Evolutionary conservation across 2,329 filamentous ascomycete species (phyloP).

Genomic region (Orbilia ellipsospora): DNA sequence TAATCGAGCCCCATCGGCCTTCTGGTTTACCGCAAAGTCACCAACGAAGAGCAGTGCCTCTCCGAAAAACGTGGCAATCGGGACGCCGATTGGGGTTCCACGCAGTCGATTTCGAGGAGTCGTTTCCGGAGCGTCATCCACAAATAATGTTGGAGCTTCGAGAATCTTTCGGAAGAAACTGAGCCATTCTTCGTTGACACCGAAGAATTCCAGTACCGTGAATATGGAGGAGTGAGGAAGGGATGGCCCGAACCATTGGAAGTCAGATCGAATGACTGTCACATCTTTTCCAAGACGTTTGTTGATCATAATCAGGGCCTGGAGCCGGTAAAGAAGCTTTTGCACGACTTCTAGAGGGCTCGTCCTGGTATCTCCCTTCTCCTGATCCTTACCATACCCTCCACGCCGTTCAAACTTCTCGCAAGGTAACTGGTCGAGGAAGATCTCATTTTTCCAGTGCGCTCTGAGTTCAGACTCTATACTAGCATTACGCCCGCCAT

Average conservation of each 20-base stretch:
- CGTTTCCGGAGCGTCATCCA: slow-evolving; percentile 66
- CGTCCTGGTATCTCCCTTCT: slow-evolving; percentile 61
- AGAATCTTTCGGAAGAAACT: slow-evolving; percentile 72
- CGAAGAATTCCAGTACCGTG: slow-evolving; percentile 69
- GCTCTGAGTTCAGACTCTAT: slow-evolving; percentile 65
- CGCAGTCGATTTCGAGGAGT: slow-evolving; percentile 66
- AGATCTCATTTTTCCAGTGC: slow-evolving; percentile 61
- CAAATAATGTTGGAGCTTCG: slow-evolving; percentile 70
- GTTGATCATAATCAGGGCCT: slow-evolving; percentile 65
- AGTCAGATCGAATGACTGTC: slow-evolving; percentile 70
- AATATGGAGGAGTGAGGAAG: slow-evolving; percentile 72
- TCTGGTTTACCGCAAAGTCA: slow-evolving; percentile 73
- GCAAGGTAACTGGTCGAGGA: slow-evolving; percentile 69
- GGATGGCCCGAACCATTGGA: slow-evolving; percentile 70
- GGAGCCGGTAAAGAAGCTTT: slow-evolving; percentile 68
- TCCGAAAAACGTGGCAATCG: slow-evolving; percentile 70
- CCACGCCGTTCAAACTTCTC: slow-evolving; percentile 62
- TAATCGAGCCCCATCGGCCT: slow-evolving; percentile 67
- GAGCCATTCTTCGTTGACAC: slow-evolving; percentile 69
- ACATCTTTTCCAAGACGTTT: slow-evolving; percentile 59
- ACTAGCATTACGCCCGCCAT: slow-evolving; percentile 61
- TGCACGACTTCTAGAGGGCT: slow-evolving; percentile 68
- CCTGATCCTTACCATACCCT: slow-evolving; percentile 63
- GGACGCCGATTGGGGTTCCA: slow-evolving; percentile 71
- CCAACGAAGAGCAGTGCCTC: slow-evolving; percentile 73